Evolutionary conservation across 2,329 filamentous ascomycete species (phyloP), one percentile per base, ranked within the genome.

Genomic region (Colletotrichum cordylinicola): DNA sequence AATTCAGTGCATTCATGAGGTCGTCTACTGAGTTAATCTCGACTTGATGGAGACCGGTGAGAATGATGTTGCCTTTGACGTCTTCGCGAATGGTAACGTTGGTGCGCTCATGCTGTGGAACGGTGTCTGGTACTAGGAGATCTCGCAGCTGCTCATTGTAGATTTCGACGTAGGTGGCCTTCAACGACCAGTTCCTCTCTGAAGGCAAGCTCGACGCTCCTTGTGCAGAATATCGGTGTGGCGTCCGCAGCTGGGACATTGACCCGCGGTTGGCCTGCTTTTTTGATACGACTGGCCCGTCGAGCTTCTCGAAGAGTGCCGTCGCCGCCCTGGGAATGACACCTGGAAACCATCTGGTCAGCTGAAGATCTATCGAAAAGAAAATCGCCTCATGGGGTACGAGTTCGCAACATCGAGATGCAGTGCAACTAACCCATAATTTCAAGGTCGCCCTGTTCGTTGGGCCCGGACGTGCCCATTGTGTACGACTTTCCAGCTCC

Each of bases 401-500:
- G 27, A 56, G 24, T 21, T 35, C 6, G 52, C 29, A 43, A 67
- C 43, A 67, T 16, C 6, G 43, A 15, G 13, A 64, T 48, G 48
- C 55, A 29, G 74, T 69, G 74, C 48, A 69, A 86, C 94, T 85
- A 90, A 97, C 95, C 96, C 94, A 96, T 97, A 35, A 92, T 85
- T 9, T 93, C 90, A 35, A 89, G 79, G 80, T 96, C 90, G 31
- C 88, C 89, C 81, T 98, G 94, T 81, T 98, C 96, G 27, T 85
- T 85, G 3, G 96, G 95, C 6, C 96, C 96, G 1, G 96, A 96
- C 0, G 97, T 99, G 73, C 97, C 97, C 97, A 99, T 99, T 1
- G 97, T 99, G 83, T 98, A 98, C 4, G 96, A 98, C 87, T 99
- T 99, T 80, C 97, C 97, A 13, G 97, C 96, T 72, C 97, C 97